phyloP scores from a whole-genome alignment of 768 basidiomycete species.

The Phylloporus arenicola region DNA sequence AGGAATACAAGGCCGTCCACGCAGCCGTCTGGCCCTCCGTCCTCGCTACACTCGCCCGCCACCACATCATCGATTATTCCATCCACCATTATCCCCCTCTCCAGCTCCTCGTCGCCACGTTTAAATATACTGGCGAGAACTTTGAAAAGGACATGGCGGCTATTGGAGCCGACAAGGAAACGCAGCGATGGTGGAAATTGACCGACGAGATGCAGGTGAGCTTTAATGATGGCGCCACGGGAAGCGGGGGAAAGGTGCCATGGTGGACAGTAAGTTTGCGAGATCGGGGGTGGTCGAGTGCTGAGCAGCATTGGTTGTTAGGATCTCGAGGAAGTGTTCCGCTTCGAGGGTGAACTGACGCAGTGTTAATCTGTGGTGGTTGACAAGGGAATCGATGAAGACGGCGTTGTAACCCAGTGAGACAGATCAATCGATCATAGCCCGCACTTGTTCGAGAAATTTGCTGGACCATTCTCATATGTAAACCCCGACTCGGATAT shows the following conservation, averaged over 20 bases:
- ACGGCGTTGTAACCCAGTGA: no score
- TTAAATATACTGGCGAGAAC: constrained; percentile 67
- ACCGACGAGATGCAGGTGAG: constrained; percentile 78
- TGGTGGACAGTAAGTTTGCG: constrained; percentile 57
- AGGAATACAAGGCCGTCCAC: constrained; percentile 56
- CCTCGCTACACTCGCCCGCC: constrained; percentile 52
- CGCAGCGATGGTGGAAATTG: constrained; percentile 71
- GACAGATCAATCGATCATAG: no score
- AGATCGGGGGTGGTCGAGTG: not conserved
- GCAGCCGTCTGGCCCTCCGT: constrained; percentile 65
- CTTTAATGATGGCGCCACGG: constrained; percentile 61
- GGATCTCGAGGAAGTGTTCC: constrained; percentile 63
- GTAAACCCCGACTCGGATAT: no score
- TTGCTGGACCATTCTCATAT: no score
- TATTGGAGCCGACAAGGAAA: constrained; percentile 61
- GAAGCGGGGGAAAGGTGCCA: constrained; percentile 61
- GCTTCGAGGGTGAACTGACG: constrained; percentile 47
- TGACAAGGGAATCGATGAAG: not conserved
- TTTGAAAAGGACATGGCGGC: constrained; percentile 62
- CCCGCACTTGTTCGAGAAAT: no score
- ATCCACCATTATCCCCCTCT: constrained; percentile 64
- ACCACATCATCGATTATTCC: constrained; percentile 70
- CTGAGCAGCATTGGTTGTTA: constrained; percentile 15
- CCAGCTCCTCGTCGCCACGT: constrained; percentile 67
- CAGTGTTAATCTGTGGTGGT: not conserved